A percentile compares a stretch with the other conserved stretches of the same genome.
These are phyloP conservation scores for Clarkia xantiana DNA, from an alignment of 345 rosid genomes.

Conservation along the genomic window DNA sequence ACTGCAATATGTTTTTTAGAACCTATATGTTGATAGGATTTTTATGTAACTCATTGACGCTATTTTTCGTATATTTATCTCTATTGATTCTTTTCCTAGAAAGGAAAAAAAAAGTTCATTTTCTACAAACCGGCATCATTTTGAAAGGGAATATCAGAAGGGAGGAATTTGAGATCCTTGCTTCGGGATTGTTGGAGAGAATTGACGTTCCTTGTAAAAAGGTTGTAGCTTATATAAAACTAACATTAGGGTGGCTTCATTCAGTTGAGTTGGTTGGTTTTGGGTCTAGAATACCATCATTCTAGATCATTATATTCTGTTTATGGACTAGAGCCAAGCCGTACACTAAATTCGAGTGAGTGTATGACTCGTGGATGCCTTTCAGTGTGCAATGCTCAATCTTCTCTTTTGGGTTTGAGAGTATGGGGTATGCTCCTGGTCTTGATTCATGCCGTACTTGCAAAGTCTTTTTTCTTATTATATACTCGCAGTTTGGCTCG, in stretches of 20 bases:
- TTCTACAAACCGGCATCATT: too few species aligned
- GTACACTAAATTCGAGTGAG: conserved; percentile 46
- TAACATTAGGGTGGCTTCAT: conserved; percentile 27
- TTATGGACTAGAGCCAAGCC: conserved; percentile 39
- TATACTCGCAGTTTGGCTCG: too few species aligned
- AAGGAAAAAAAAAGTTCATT: too few species aligned
- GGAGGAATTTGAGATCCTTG: conserved; percentile 44
- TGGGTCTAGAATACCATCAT: conserved; percentile 50
- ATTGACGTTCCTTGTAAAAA: conserved; percentile 28
- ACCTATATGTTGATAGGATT: too few species aligned
- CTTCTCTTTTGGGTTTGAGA: conserved; percentile 42
- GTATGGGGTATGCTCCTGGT: conserved; percentile 27
- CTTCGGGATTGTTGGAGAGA: conserved; percentile 29
- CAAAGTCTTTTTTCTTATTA: too few species aligned
- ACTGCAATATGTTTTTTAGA: too few species aligned
- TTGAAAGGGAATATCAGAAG: conserved; percentile 43
- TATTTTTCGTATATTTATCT: too few species aligned
- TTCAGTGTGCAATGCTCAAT: conserved; percentile 58
- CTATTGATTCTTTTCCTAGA: too few species aligned
- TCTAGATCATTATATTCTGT: conserved; percentile 25
- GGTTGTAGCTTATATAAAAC: conserved; percentile 30
- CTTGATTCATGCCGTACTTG: too few species aligned
- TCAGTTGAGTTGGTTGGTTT: conserved; percentile 52
- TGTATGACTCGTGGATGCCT: conserved; percentile 55
- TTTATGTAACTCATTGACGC: too few species aligned